Evolutionary conservation across 2,329 filamentous ascomycete genomes (phyloP).

Genomic region (Cladosporium oxysporum): DNA sequence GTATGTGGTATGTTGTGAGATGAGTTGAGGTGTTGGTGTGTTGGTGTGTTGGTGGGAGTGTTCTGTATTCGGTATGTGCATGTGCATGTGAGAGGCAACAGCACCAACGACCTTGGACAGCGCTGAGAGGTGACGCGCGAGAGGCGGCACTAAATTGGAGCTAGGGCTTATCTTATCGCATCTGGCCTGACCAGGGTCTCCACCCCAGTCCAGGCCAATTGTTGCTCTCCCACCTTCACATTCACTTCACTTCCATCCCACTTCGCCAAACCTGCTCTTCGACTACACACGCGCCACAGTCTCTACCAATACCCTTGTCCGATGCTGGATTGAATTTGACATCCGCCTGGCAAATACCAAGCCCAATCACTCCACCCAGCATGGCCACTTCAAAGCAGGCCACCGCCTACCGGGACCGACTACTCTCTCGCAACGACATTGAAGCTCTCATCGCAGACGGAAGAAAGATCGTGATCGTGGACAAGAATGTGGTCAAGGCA

Average conservation of each 20-base stretch:
- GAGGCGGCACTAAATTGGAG: not conserved
- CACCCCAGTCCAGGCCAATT: not conserved
- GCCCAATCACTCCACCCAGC: constrained; percentile 1
- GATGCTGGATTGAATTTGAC: not conserved
- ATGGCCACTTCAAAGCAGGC: constrained; percentile 24
- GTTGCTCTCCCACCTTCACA: not conserved
- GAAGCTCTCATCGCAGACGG: constrained; percentile 84
- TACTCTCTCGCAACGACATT: constrained; percentile 47
- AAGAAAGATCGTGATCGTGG: constrained; percentile 75
- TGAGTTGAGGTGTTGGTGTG: not conserved
- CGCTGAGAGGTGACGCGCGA: not conserved
- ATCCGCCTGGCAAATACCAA: not conserved
- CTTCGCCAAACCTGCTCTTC: not conserved
- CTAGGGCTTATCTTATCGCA: not conserved
- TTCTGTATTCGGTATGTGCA: not conserved
- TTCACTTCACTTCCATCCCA: not conserved
- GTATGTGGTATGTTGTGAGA: not conserved
- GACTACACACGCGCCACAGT: not conserved
- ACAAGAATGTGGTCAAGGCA: constrained; percentile 79
- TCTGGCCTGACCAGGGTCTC: not conserved
- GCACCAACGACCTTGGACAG: not conserved
- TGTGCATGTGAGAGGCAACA: not conserved
- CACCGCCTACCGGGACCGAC: constrained; percentile 25
- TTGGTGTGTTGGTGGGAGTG: not conserved
- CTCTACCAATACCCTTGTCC: not conserved